These are phyloP conservation scores for Phytophthora parvispora DNA, from an alignment of 352 stramenopile species.

Conservation along the genomic window DNA sequence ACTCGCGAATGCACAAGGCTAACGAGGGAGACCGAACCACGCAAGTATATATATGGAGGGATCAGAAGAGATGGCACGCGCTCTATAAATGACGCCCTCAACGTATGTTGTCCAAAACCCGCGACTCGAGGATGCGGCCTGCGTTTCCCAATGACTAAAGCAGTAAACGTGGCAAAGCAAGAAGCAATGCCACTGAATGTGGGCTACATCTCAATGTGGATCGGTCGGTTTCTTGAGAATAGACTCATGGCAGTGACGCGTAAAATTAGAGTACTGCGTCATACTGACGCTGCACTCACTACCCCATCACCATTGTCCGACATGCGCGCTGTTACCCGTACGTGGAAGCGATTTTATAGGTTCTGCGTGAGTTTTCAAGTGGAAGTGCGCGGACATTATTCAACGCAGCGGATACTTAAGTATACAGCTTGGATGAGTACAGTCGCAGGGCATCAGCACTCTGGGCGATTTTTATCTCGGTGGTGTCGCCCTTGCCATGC, in stretches of 20 bases:
- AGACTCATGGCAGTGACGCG: too few species aligned
- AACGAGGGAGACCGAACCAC: not conserved
- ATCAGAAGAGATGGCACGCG: not conserved
- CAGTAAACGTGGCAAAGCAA: too few species aligned
- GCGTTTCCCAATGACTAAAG: too few species aligned
- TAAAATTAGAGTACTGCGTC: not conserved
- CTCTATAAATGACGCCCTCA: not conserved
- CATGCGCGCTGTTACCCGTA: conserved; percentile 1
- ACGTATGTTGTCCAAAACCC: too few species aligned
- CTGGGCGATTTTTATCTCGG: conserved; percentile 3
- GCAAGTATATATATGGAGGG: conserved; percentile 19
- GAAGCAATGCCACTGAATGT: too few species aligned
- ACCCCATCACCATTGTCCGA: not conserved
- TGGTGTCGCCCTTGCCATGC: conserved; percentile 9
- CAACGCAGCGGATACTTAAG: not conserved
- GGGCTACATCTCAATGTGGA: too few species aligned
- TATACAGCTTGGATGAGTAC: conserved; percentile 8
- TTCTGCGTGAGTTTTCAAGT: conserved; percentile 24
- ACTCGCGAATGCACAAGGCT: not conserved
- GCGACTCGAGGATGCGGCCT: too few species aligned
- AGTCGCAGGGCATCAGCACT: not conserved
- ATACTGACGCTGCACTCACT: too few species aligned
- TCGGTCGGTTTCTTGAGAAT: too few species aligned
- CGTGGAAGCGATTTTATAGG: not conserved
- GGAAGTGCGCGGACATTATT: conserved; percentile 20